Evolutionary conservation across 177 flowering plant genomes (phyloP).

Genomic region (Vitis hybrid): DNA sequence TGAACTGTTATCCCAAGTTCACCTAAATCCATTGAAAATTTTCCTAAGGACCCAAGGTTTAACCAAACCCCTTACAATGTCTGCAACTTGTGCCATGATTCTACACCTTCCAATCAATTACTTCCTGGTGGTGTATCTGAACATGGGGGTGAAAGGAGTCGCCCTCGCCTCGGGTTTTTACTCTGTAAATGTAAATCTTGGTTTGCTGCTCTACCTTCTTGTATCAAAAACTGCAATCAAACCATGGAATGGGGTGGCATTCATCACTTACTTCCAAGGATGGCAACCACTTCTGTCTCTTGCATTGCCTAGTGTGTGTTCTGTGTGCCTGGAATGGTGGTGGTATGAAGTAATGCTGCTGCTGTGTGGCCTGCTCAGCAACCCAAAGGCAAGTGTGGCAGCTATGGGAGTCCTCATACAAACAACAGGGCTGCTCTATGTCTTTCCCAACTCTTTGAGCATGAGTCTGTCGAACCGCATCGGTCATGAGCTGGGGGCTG

Average conservation of each 20-base stretch:
- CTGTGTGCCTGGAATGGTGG: conserved; percentile 67
- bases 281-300: conserved; percentile 35
- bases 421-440: conserved; percentile 41
- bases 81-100: conserved; percentile 25
- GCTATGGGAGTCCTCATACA: conserved; percentile 62
- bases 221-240: conserved; percentile 24
- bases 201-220: conserved; percentile 32
- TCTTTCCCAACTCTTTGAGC: conserved; percentile 45
- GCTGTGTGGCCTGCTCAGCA: conserved; percentile 39
- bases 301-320: conserved; percentile 33
- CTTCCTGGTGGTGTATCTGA: conserved; percentile 31
- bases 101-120: conserved; percentile 54
- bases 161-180: conserved; percentile 45
- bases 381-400: conserved; percentile 45
- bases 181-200: conserved; percentile 33
- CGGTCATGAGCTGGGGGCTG: conserved; percentile 51
- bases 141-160: conserved; percentile 49
- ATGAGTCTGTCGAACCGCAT: conserved; percentile 35
- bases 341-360: conserved; percentile 58
- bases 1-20: conserved; percentile 46
- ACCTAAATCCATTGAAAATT: conserved; percentile 41
- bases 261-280: conserved; percentile 13
- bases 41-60: conserved; percentile 44
- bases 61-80: conserved; percentile 33
- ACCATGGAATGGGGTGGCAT: conserved; percentile 35